These are phyloP conservation scores for Platismatia glauca DNA, from an alignment of 495 filamentous ascomycete genomes.

Conservation along the genomic window DNA sequence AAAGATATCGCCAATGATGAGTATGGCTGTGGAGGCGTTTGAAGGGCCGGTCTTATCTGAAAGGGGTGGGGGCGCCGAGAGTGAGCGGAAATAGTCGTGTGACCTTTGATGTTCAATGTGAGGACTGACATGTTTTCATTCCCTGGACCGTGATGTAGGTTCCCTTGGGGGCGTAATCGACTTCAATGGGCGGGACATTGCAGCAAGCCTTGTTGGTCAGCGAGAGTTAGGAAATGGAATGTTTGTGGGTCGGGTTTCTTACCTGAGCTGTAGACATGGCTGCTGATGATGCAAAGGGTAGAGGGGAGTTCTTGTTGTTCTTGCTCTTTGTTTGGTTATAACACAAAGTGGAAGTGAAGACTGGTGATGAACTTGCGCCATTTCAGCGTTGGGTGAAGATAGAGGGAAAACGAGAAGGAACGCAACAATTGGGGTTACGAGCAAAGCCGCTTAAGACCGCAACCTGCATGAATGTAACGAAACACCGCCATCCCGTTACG, in stretches of 20 bases:
- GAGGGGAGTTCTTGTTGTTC: neutral
- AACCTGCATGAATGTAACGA: no score
- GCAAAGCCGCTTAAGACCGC: no score
- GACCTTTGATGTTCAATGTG: no score
- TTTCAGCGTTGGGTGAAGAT: neutral
- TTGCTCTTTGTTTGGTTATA: no score
- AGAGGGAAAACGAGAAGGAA: neutral
- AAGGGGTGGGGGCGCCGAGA: neutral
- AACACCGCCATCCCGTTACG: no score
- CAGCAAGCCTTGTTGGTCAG: neutral
- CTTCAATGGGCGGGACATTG: neutral
- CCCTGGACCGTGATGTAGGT: neutral
- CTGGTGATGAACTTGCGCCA: no score
- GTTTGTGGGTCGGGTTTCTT: neutral
- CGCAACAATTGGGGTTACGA: no score
- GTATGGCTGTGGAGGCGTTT: neutral
- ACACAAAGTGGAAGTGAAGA: no score
- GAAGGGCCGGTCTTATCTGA: neutral
- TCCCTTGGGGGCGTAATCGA: neutral
- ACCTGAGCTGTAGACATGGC: neutral
- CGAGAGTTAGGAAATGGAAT: neutral
- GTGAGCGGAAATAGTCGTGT: neutral
- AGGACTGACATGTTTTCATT: neutral
- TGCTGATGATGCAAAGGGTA: neutral
- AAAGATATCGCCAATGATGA: neutral